Percentiles rank a stretch among this genome's conserved stretches.
Evolutionary conservation across 805 yeast genomes (phyloP).

Genomic region (Myxozyma sirexii): DNA sequence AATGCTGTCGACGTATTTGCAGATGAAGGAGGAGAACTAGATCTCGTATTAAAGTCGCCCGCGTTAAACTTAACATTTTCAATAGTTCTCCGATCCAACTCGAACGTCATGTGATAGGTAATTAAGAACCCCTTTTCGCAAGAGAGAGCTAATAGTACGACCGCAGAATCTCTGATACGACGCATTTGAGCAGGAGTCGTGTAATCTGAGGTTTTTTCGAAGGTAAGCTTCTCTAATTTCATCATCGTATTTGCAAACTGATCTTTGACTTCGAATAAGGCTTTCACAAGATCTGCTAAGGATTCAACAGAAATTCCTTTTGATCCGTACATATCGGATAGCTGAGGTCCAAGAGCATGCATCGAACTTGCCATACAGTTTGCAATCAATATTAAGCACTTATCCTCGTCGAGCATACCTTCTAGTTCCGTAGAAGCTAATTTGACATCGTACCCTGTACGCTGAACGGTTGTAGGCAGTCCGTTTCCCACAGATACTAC

Average conservation of each 20-base stretch:
- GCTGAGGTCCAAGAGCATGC: slow-evolving; percentile 6
- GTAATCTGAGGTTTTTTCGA: not conserved
- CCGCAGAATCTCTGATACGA: not conserved
- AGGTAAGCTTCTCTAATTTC: not conserved
- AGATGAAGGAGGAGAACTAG: no score
- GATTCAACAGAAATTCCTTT: not conserved
- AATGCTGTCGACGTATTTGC: no score
- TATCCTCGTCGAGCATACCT: slow-evolving; percentile 16
- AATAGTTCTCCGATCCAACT: not conserved
- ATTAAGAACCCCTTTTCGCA: slow-evolving; percentile 15
- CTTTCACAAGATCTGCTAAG: not conserved
- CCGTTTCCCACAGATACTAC: slow-evolving; percentile 20
- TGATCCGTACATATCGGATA: slow-evolving; percentile 19
- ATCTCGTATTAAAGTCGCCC: no score
- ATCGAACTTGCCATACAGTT: not conserved
- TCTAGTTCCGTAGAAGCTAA: slow-evolving; percentile 1
- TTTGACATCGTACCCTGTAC: slow-evolving; percentile 12
- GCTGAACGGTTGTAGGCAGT: slow-evolving; percentile 18
- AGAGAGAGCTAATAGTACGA: slow-evolving; percentile 1
- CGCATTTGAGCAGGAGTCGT: not conserved
- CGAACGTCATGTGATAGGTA: slow-evolving; percentile 7
- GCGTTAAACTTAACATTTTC: no score
- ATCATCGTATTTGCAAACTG: not conserved
- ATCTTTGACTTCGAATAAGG: not conserved
- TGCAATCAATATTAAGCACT: not conserved